Evolutionary conservation across 768 basidiomycete species (phyloP).

Genomic region (Tephrocybe sp.): DNA sequence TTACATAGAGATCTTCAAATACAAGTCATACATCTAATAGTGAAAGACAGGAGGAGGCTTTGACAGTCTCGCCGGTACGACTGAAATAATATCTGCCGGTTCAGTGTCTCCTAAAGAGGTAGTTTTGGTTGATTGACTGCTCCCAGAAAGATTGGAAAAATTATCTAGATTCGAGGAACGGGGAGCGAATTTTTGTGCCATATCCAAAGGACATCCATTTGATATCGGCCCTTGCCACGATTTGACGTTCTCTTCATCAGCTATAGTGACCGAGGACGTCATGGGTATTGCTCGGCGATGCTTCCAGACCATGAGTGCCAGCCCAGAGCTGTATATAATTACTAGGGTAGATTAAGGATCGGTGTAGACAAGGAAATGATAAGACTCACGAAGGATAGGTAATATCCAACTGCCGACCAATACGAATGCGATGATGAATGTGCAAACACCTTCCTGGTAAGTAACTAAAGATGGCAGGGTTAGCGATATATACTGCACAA

Average conservation of each 20-base stretch:
- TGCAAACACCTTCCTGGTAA: constrained; percentile 45
- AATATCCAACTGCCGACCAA: constrained; percentile 53
- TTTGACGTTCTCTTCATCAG: constrained; percentile 8
- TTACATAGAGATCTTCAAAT: not conserved
- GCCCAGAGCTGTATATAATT: constrained; percentile 11
- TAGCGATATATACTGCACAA: not conserved
- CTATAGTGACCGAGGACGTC: not conserved
- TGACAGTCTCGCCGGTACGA: constrained; percentile 14
- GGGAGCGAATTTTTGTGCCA: not conserved
- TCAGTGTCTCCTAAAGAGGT: too few species aligned
- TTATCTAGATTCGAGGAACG: not conserved
- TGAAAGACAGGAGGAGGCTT: constrained; percentile 16
- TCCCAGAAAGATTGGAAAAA: constrained; percentile 5
- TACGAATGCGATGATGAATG: constrained; percentile 47
- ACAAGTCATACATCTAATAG: constrained; percentile 6
- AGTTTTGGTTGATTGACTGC: not conserved
- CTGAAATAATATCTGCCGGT: not conserved
- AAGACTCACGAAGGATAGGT: constrained; percentile 48
- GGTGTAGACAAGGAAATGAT: not conserved
- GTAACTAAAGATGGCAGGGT: constrained; percentile 26
- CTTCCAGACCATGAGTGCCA: constrained; percentile 17
- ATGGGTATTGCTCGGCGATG: not conserved
- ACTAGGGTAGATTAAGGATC: constrained; percentile 1
- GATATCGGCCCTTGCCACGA: not conserved
- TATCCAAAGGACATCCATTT: not conserved